Evolutionary conservation across 441 rosid species (phyloP).

Genomic region (Gossypium lobatum): DNA sequence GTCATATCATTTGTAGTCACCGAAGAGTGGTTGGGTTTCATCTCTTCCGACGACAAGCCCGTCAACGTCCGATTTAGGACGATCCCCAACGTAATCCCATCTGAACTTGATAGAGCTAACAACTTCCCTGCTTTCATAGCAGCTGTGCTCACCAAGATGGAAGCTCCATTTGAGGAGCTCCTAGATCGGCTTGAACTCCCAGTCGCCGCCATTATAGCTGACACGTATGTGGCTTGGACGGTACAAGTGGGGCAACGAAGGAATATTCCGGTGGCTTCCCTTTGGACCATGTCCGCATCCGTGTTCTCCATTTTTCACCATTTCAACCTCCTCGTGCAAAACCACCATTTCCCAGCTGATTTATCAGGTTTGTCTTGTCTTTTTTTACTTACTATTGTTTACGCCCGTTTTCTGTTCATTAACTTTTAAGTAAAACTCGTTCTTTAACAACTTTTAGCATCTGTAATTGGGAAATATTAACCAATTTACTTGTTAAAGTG

Average conservation of each 20-base stretch:
- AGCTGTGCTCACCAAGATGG: slow-evolving; percentile 41
- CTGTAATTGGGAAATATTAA: too few species aligned
- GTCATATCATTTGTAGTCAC: slow-evolving; percentile 54
- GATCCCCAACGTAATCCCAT: slow-evolving; percentile 56
- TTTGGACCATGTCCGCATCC: slow-evolving; percentile 39
- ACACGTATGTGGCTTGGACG: slow-evolving; percentile 40
- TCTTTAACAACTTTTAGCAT: too few species aligned
- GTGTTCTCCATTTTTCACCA: slow-evolving; percentile 40
- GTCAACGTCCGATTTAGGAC: slow-evolving; percentile 31
- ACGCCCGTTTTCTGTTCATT: neutral
- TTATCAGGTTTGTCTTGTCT: slow-evolving; percentile 27
- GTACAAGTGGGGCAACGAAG: slow-evolving; percentile 37
- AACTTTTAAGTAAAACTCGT: too few species aligned
- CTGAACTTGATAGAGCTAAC: slow-evolving; percentile 44
- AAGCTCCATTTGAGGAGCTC: slow-evolving; percentile 48
- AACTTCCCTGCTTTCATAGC: slow-evolving; percentile 33
- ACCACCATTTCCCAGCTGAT: slow-evolving; percentile 39
- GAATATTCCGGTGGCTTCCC: slow-evolving; percentile 50
- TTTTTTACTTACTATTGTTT: neutral
- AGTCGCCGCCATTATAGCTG: slow-evolving; percentile 31
- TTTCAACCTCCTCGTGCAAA: slow-evolving; percentile 33
- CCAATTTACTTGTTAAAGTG: too few species aligned
- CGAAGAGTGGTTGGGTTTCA: slow-evolving; percentile 62
- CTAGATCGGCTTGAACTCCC: slow-evolving; percentile 35
- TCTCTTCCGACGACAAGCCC: slow-evolving; percentile 32